phyloP scores from a whole-genome alignment of 129 eudicot species.

The Cynara cardunculus region DNA sequence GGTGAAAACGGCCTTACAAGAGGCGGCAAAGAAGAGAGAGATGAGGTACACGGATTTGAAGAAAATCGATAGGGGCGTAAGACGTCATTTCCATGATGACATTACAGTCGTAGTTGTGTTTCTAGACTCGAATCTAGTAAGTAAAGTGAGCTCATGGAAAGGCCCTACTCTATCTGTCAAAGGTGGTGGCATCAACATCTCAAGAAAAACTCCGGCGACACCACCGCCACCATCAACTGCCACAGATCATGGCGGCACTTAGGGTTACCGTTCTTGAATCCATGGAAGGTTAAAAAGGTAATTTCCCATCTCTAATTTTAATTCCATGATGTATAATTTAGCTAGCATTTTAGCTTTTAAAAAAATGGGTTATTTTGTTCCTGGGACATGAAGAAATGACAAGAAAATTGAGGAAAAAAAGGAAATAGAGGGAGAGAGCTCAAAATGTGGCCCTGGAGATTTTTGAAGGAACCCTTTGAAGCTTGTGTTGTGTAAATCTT shows the following conservation, averaged over 20 bases:
- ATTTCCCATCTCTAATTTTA: slow-evolving; percentile 31
- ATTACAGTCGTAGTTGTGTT: slow-evolving; percentile 74
- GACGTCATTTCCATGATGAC: slow-evolving; percentile 94
- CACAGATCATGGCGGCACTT: slow-evolving; percentile 29
- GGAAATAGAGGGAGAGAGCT: slow-evolving; percentile 15
- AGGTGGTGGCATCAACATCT: slow-evolving; percentile 57
- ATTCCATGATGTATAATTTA: slow-evolving; percentile 23
- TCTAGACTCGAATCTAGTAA: slow-evolving; percentile 73
- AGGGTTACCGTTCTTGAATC: slow-evolving; percentile 8
- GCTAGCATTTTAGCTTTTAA: slow-evolving; percentile 11
- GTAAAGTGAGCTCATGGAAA: slow-evolving; percentile 56
- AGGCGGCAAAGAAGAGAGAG: slow-evolving; percentile 92
- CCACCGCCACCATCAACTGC: slow-evolving; percentile 25
- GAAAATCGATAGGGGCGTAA: slow-evolving; percentile 83
- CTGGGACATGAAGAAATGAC: background rate
- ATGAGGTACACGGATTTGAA: slow-evolving; percentile 89
- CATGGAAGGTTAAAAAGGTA: slow-evolving; percentile 29
- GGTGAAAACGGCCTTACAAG: slow-evolving; percentile 71
- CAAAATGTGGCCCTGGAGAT: slow-evolving; percentile 7
- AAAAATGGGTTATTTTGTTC: slow-evolving; percentile 5
- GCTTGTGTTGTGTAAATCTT: slow-evolving; percentile 36
- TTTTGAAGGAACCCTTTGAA: slow-evolving; percentile 23
- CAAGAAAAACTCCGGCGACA: slow-evolving; percentile 41
- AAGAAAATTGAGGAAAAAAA: background rate
- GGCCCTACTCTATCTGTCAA: slow-evolving; percentile 71